Conservation (phyloP, 441 rosid species). For the Jatropha multifida region DNA sequence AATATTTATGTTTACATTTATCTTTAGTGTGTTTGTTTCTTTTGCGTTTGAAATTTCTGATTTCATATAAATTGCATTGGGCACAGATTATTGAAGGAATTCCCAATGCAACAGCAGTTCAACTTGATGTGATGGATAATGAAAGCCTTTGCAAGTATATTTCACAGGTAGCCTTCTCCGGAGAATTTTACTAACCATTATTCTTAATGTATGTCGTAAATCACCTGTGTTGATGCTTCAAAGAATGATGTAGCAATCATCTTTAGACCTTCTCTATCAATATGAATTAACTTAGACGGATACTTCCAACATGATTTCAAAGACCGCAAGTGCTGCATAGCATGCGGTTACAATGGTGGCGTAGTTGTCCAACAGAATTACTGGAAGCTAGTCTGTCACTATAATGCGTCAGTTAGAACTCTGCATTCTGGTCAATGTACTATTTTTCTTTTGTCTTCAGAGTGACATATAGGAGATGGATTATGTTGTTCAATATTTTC, state of each 20-base stretch:
- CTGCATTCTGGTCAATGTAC: background rate
- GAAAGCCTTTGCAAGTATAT: conserved; percentile 61
- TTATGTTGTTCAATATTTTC: conserved; percentile 1
- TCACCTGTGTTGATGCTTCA: conserved; percentile 4
- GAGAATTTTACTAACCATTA: background rate
- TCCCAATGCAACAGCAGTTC: conserved; percentile 68
- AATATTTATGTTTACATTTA: background rate
- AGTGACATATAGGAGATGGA: background rate
- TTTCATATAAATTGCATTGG: conserved; percentile 16
- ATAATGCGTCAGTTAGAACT: background rate
- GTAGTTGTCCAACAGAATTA: background rate
- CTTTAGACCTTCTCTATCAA: background rate
- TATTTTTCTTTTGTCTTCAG: background rate
- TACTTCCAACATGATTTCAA: background rate
- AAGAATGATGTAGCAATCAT: background rate
- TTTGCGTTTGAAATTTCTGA: conserved; percentile 8
- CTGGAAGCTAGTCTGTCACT: background rate
- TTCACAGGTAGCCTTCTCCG: conserved; percentile 59
- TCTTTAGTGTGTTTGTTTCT: conserved; percentile 6
- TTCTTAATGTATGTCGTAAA: background rate
- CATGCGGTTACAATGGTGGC: background rate
- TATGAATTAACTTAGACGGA: background rate
- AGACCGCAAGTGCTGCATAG: background rate
- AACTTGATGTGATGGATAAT: conserved; percentile 73
- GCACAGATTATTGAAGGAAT: conserved; percentile 73